Base-by-base conservation (phyloP, 1,139 yeast genomes). In the Candida buenavistaensis region DNA sequence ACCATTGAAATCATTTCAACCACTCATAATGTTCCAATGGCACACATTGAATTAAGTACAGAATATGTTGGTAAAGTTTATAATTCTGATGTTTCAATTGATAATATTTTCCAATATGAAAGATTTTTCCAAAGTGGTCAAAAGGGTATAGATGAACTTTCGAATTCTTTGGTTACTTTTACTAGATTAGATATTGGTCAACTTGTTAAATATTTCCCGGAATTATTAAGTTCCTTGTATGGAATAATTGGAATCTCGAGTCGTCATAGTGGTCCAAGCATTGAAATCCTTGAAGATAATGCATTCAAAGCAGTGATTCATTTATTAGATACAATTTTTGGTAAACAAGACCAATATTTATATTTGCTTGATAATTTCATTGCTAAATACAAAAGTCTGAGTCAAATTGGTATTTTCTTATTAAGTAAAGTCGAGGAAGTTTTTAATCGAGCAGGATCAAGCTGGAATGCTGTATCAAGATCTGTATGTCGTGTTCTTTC, bases 1-100 rank as follows among this genome's bases (percentile, higher is more conserved):
- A 49, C 55, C 14, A 49, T 68, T 38, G 72, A 67, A 37, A 58
- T 70, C 25, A 46, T 52, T 14, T 63, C 73, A 3, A 52, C 58
- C 23, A 47, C 54, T 23, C 64, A 62, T 44, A 51, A 53, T 50
- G 30, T 64, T 17, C 62, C 72, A 13, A 62, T 72, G 47, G 85
- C 80, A 6, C 62, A 69, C 27, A 62, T 82, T 36, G 84, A 81
- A 45, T 50, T 84, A 14, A 65, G 75, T 23, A 68, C 87, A 1
- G 81, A 77, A 39, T 86, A 85, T 53, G 78, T 82, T 39, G 96
- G 96, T 19, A 81, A 76, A 46, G 60, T 68, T 11, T 83, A 67
- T 59, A 85, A 84, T 50, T 64, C 80, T 13, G 89, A 83, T 45
- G 45, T 63, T 14, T 64, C 82, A 4, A 69, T 83, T 43, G 80